These are phyloP conservation scores for Nannizziopsis arthrosporioides DNA, from an alignment of 2,329 filamentous ascomycete genomes.

Conservation along the genomic window DNA sequence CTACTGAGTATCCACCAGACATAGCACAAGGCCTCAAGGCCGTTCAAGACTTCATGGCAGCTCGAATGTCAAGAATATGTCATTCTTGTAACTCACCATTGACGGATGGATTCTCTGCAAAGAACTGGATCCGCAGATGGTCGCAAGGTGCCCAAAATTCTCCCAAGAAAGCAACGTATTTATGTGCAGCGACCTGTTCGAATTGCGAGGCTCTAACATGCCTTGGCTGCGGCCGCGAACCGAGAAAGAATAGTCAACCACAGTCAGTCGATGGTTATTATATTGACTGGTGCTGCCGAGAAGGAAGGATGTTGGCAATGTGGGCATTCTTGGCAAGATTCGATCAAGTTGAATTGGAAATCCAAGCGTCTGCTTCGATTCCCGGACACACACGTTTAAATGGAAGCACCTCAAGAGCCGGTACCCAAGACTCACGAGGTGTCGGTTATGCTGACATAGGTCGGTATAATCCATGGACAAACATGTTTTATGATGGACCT, in stretches of 20 bases:
- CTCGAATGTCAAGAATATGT: conserved; percentile 11
- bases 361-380: conserved; percentile 7
- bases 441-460: conserved; percentile 13
- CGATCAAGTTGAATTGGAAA: conserved; percentile 21
- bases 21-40: conserved; percentile 11
- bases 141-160: not conserved
- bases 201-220: conserved; percentile 11
- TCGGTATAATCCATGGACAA: conserved; percentile 5
- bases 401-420: conserved; percentile 5
- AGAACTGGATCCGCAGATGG: conserved; percentile 11
- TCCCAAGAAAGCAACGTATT: conserved; percentile 1
- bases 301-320: conserved; percentile 24
- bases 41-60: conserved; percentile 9
- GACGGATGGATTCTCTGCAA: conserved; percentile 8
- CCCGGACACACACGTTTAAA: conserved; percentile 5
- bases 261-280: conserved; percentile 8
- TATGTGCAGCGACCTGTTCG: conserved; percentile 12
- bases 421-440: conserved; percentile 11
- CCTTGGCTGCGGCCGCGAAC: conserved; percentile 12
- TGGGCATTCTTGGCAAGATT: conserved; percentile 31
- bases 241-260: not conserved
- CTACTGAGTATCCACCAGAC: conserved; percentile 2
- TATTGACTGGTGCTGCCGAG: conserved; percentile 27
- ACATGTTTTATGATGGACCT: conserved; percentile 7
- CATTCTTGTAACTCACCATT: conserved; percentile 8